These are phyloP conservation scores for Volvariella surrecta DNA, from an alignment of 1,284 basidiomycete species.

Conservation along the genomic window DNA sequence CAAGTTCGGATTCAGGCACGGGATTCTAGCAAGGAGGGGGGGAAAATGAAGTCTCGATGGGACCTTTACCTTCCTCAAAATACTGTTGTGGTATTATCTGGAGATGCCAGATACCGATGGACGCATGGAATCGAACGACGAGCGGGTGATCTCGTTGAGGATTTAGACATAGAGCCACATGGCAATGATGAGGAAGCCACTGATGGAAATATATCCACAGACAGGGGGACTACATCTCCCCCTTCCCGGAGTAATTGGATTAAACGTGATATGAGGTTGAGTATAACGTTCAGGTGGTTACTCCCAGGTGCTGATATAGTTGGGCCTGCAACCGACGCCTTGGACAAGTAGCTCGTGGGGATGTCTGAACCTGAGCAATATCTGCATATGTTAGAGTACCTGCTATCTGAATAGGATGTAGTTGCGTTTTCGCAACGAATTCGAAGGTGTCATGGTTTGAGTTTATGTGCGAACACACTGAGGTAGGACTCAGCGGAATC, in stretches of 20 bases:
- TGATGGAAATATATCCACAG: constrained; percentile 17
- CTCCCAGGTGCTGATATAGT: constrained; percentile 70
- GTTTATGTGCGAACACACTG: too few species aligned
- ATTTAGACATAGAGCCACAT: neutral
- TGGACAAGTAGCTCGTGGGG: too few species aligned
- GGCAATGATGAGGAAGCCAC: constrained; percentile 34
- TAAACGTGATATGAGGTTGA: constrained; percentile 49
- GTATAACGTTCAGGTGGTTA: constrained; percentile 75
- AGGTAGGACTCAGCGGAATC: too few species aligned
- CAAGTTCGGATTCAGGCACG: constrained; percentile 2
- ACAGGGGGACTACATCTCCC: too few species aligned
- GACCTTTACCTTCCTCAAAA: constrained; percentile 57
- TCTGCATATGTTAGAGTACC: too few species aligned
- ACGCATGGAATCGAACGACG: constrained; percentile 30
- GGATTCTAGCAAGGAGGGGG: neutral
- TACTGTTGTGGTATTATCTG: constrained; percentile 62
- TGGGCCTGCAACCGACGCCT: too few species aligned
- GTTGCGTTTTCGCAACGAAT: too few species aligned
- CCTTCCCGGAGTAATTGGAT: constrained; percentile 28
- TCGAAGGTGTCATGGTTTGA: too few species aligned
- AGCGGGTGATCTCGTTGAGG: constrained; percentile 21
- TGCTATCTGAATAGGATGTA: too few species aligned
- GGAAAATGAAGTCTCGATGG: constrained; percentile 13
- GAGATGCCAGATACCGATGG: constrained; percentile 64
- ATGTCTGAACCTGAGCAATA: too few species aligned